These are phyloP conservation scores for Corynespora cassiicola DNA, from an alignment of 2,329 filamentous ascomycete genomes.

Conservation along the genomic window DNA sequence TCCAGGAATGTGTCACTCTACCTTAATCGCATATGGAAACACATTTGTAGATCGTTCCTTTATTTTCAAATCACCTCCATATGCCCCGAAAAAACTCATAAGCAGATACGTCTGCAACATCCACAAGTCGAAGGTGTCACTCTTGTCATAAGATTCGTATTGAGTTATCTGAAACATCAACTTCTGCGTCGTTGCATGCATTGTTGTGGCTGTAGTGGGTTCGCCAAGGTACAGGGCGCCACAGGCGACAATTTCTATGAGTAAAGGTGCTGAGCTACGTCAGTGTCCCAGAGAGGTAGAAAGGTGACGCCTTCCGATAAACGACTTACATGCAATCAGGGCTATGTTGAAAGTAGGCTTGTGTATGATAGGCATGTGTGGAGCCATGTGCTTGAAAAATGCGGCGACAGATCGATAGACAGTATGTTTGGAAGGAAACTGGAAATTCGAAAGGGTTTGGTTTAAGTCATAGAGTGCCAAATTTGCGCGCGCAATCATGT, in stretches of 20 bases:
- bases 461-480: background rate
- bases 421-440: slow-evolving; percentile 2
- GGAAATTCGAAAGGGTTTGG: slow-evolving; percentile 1
- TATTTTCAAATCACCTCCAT: background rate
- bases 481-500: background rate
- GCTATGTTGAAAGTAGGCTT: slow-evolving; percentile 2
- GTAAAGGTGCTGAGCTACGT: slow-evolving; percentile 5
- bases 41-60: slow-evolving; percentile 1
- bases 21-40: slow-evolving; percentile 4
- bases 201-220: background rate
- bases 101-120: slow-evolving; percentile 7
- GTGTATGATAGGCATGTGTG: slow-evolving; percentile 4
- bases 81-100: slow-evolving; percentile 5
- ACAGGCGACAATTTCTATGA: slow-evolving; percentile 6
- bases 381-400: slow-evolving; percentile 3
- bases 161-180: slow-evolving; percentile 4
- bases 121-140: slow-evolving; percentile 4
- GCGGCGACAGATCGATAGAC: slow-evolving; percentile 1
- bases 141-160: background rate
- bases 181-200: slow-evolving; percentile 1
- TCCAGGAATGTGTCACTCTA: background rate
- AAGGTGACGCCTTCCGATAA: background rate
- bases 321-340: background rate
- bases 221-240: slow-evolving; percentile 7
- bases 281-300: no score